phyloP scores from a whole-genome alignment of 2,329 filamentous ascomycete genomes.

The Fusarium sp. region DNA sequence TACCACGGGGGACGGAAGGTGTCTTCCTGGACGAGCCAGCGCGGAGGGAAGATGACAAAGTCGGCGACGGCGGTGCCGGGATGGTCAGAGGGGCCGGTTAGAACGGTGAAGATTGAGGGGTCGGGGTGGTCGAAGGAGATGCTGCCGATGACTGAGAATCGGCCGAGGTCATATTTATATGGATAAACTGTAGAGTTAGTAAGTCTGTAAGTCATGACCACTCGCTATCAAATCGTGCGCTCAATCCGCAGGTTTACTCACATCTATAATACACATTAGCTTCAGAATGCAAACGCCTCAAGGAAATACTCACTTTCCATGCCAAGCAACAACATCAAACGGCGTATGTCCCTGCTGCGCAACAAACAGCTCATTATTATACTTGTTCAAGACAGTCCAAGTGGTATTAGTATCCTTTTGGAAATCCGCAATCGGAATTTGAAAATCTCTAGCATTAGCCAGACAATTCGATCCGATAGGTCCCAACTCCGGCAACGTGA shows the following conservation, averaged over 20 bases:
- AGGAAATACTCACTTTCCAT: slow-evolving; percentile 75
- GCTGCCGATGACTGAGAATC: slow-evolving; percentile 80
- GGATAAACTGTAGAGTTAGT: slow-evolving; percentile 57
- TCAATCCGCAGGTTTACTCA: slow-evolving; percentile 3
- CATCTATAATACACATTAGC: slow-evolving; percentile 26
- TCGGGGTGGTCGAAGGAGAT: slow-evolving; percentile 78
- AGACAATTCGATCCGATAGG: slow-evolving; percentile 80
- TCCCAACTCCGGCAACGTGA: slow-evolving; percentile 76
- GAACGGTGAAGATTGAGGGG: slow-evolving; percentile 81
- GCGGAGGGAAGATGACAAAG: slow-evolving; percentile 79
- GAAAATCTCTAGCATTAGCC: slow-evolving; percentile 80
- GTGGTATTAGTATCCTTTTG: slow-evolving; percentile 67
- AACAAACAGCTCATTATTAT: slow-evolving; percentile 72
- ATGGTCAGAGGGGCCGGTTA: slow-evolving; percentile 71
- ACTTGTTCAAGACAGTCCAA: slow-evolving; percentile 71
- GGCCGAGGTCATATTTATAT: slow-evolving; percentile 84
- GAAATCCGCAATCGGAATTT: slow-evolving; percentile 76
- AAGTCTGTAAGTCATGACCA: neutral
- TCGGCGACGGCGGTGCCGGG: slow-evolving; percentile 76
- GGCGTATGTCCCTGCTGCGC: slow-evolving; percentile 74
- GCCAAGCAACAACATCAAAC: slow-evolving; percentile 85
- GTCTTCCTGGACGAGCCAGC: slow-evolving; percentile 77
- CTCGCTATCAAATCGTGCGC: neutral
- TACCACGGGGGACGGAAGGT: slow-evolving; percentile 81
- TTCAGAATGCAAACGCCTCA: accelerated